Evolutionary conservation across 805 yeast genomes (phyloP).

Genomic region (Candida odintsovae): DNA sequence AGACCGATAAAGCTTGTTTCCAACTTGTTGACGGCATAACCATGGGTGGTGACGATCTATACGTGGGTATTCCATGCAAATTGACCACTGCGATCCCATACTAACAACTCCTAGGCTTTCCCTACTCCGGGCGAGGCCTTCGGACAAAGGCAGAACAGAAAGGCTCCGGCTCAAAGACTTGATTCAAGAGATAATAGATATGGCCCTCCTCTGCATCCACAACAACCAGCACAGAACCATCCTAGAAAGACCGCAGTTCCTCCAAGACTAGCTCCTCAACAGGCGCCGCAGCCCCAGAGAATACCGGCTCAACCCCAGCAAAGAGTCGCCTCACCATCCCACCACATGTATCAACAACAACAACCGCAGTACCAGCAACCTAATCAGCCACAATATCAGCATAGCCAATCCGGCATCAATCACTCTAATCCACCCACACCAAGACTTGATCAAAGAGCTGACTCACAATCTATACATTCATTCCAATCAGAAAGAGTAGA

Average conservation of each 20-base stretch:
- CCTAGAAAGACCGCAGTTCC: neutral
- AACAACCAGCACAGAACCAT: conserved; percentile 1
- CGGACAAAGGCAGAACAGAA: conserved; percentile 15
- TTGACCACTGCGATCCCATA: neutral
- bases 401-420: neutral
- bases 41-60: conserved; percentile 25
- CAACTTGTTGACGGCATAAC: neutral
- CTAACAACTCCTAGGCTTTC: conserved; percentile 18
- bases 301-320: neutral
- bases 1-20: neutral
- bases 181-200: neutral
- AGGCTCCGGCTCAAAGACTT: conserved; percentile 5
- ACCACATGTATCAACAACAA: conserved; percentile 4
- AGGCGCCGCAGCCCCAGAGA: neutral
- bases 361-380: conserved; percentile 8
- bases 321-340: conserved; percentile 3
- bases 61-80: conserved; percentile 10
- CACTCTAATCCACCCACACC: neutral
- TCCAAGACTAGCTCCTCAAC: neutral
- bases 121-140: conserved; percentile 27
- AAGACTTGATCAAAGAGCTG: neutral
- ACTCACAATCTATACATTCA: neutral
- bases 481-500: conserved; percentile 6
- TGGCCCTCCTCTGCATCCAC: conserved; percentile 4
- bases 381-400: neutral